Evolutionary conservation across 495 filamentous ascomycete species (phyloP).

Genomic region (Penicillium nucicola): DNA sequence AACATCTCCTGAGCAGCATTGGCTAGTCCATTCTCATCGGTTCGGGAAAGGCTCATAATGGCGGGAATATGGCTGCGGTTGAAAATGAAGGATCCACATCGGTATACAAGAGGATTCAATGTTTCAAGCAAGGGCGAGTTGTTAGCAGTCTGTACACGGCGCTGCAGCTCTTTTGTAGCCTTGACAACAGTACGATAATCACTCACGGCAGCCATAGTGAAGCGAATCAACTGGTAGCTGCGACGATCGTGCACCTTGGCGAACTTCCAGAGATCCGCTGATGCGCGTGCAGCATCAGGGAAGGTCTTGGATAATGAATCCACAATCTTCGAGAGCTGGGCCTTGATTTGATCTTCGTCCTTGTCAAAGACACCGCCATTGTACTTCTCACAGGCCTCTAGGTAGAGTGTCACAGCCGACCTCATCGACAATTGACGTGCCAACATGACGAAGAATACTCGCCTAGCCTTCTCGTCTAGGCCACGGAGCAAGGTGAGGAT

Average conservation of each 20-base stretch:
- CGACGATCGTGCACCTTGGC: conserved; percentile 89
- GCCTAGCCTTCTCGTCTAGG: conserved; percentile 74
- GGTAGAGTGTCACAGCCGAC: conserved; percentile 64
- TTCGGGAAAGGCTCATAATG: conserved; percentile 81
- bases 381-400: conserved; percentile 79
- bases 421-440: conserved; percentile 67
- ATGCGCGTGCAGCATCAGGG: conserved; percentile 65
- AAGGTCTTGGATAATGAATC: conserved; percentile 68
- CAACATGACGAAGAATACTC: conserved; percentile 86
- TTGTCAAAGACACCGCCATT: conserved; percentile 81
- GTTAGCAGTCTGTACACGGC: conserved; percentile 68
- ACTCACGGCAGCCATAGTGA: conserved; percentile 78
- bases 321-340: conserved; percentile 62
- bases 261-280: conserved; percentile 79
- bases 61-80: conserved; percentile 91
- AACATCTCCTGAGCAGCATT: conserved; percentile 83
- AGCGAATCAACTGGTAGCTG: conserved; percentile 83
- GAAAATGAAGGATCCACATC: conserved; percentile 78
- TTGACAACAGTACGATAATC: conserved; percentile 89
- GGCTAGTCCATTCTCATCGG: conserved; percentile 73
- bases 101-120: conserved; percentile 77
- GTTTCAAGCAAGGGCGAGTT: conserved; percentile 67
- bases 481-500: conserved; percentile 76
- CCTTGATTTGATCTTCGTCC: conserved; percentile 63
- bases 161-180: conserved; percentile 84